Conservation (phyloP, 2,329 filamentous ascomycete species). For the Fusarium nisikadoi region DNA sequence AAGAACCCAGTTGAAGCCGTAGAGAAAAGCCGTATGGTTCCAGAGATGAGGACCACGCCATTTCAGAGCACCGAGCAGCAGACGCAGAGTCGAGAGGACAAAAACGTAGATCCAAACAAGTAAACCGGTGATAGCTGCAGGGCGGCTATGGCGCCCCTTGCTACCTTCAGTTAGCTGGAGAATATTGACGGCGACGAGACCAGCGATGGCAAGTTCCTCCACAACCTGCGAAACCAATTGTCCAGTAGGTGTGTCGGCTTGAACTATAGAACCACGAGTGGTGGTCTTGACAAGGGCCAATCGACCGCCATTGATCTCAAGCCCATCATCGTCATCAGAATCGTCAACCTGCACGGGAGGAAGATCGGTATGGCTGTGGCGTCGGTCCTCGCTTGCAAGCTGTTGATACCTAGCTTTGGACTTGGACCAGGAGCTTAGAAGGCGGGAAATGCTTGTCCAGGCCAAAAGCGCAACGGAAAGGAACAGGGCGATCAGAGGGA, state of each 20-base stretch:
- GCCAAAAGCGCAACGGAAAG: constrained; percentile 76
- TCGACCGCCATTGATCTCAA: constrained; percentile 67
- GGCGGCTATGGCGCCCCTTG: constrained; percentile 66
- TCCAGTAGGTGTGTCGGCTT: constrained; percentile 79
- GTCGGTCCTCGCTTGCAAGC: constrained; percentile 57
- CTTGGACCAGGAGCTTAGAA: constrained; percentile 59
- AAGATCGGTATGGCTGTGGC: constrained; percentile 62
- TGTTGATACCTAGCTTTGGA: constrained; percentile 65
- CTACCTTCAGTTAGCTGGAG: constrained; percentile 69
- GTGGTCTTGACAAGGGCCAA: constrained; percentile 69
- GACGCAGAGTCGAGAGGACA: constrained; percentile 75
- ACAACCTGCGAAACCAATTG: constrained; percentile 76
- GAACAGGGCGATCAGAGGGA: constrained; percentile 78
- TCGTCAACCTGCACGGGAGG: constrained; percentile 58
- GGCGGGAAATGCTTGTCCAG: constrained; percentile 65
- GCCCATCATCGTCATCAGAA: constrained; percentile 68
- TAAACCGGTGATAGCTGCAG: constrained; percentile 74
- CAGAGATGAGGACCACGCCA: constrained; percentile 80
- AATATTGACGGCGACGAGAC: constrained; percentile 75
- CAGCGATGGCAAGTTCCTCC: constrained; percentile 80
- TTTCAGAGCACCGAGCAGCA: constrained; percentile 73
- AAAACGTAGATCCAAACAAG: constrained; percentile 85
- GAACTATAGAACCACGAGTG: constrained; percentile 72
- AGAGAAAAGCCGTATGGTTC: constrained; percentile 92
- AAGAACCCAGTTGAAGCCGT: constrained; percentile 84